Evolutionary conservation across 805 yeast species (phyloP), one percentile per base, ranked within the genome.

Genomic region (Naumovozyma dairenensis): DNA sequence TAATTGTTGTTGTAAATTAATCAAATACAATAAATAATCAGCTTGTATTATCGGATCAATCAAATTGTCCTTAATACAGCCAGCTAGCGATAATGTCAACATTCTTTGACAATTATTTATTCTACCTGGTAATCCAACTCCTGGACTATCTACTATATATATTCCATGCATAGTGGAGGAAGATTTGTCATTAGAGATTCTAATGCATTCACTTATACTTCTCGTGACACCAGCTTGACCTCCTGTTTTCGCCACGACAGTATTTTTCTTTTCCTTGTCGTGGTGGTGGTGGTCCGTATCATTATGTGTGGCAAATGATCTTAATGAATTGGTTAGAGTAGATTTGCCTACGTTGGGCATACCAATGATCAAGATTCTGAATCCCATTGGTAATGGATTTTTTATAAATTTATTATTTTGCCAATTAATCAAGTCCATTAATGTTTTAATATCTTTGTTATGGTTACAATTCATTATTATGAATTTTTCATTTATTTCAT

Each of bases 311-410:
- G 51, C 57, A 2, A 69, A 66, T 6, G 60, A 60, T 38, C 96
- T 60, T 32, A 87, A 59, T 0, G 79, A 66, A 49, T 92, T 92
- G 18, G 87, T 79, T 31, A 92, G 54, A 0, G 96, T 80, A 9
- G 94, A 81, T 57, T 92, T 92, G 0, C 98, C 98, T n/a, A 86
- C 94, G 53, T 92, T 92, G 1, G 98, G 98, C 92, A 92, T 82
- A 0, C 98, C 98, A 5, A 80, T 77, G 29, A 89, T 72, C 65
- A 87, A 65, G 37, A 82, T 57, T 16, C 86, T 59, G 31, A 81
- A 62, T 0, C 97, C 97, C 38, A 86, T 57, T 0, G 96, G 96
- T 0, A 95, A 93, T 1, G 77, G 72, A 67, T 35, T 25, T 26
- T 35, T 34, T 16, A 37, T 39, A 16, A 40, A 35, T 4, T 52